phyloP scores from a whole-genome alignment of 1,139 yeast species.

The Pichia sp. region DNA sequence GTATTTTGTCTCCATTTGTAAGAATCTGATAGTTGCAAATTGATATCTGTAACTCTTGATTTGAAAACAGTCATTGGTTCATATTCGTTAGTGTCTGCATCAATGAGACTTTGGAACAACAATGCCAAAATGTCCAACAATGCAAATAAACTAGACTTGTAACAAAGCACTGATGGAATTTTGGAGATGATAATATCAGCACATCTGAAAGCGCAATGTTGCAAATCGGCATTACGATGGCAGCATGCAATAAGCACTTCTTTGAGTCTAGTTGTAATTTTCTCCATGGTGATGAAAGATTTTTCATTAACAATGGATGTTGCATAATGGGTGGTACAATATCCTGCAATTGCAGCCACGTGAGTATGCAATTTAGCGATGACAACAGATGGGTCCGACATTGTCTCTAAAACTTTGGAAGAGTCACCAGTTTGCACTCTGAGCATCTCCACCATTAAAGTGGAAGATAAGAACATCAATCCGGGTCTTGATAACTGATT shows the following conservation, averaged over 20 bases:
- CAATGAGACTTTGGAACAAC: constrained; percentile 72
- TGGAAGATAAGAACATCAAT: constrained; percentile 81
- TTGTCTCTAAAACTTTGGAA: constrained; percentile 64
- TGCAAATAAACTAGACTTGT: constrained; percentile 64
- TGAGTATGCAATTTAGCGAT: constrained; percentile 67
- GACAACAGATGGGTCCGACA: constrained; percentile 78
- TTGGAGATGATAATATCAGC: constrained; percentile 61
- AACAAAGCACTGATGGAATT: constrained; percentile 80
- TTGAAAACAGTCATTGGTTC: constrained; percentile 69
- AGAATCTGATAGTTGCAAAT: constrained; percentile 68
- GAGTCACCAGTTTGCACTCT: constrained; percentile 80
- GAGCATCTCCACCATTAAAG: constrained; percentile 69
- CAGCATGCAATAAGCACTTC: constrained; percentile 65
- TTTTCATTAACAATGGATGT: constrained; percentile 26
- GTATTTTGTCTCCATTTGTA: constrained; percentile 70
- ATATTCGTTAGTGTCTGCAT: constrained; percentile 82
- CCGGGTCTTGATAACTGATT: constrained; percentile 65
- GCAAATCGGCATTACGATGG: constrained; percentile 69
- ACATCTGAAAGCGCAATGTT: constrained; percentile 73
- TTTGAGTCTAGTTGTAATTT: constrained; percentile 66
- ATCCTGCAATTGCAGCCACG: constrained; percentile 58
- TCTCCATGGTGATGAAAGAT: constrained; percentile 43
- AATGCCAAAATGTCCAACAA: constrained; percentile 73
- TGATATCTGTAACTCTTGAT: constrained; percentile 54
- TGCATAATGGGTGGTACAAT: constrained; percentile 52